phyloP scores from a whole-genome alignment of 805 yeast species.

The Metschnikowia orientalis region DNA sequence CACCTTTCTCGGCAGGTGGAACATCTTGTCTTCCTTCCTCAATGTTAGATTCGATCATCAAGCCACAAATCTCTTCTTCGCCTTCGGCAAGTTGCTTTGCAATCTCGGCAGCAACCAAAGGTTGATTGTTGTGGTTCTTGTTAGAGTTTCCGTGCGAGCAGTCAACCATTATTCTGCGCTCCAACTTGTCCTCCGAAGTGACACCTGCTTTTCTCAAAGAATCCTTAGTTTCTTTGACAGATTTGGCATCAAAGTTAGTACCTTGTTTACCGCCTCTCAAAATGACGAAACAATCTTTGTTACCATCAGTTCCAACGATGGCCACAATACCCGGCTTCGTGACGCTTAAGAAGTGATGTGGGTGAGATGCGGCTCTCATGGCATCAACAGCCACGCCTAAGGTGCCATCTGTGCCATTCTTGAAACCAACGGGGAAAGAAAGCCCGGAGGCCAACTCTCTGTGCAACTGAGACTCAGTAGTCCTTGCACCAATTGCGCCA shows the following conservation, averaged over 20 bases:
- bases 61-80: constrained; percentile 77
- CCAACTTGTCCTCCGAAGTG: constrained; percentile 42
- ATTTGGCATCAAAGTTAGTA: constrained; percentile 82
- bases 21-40: constrained; percentile 88
- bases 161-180: constrained; percentile 78
- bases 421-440: constrained; percentile 98
- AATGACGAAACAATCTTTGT: constrained; percentile 88
- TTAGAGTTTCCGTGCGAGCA: constrained; percentile 97
- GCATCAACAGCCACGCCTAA: constrained; percentile 93
- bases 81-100: constrained; percentile 81
- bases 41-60: constrained; percentile 93
- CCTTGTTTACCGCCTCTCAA: constrained; percentile 94
- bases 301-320: constrained; percentile 93
- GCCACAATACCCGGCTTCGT: constrained; percentile 97
- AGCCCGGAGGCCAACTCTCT: constrained; percentile 96
- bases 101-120: constrained; percentile 78
- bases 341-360: constrained; percentile 96
- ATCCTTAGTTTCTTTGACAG: constrained; percentile 71
- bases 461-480: constrained; percentile 97
- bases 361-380: constrained; percentile 81
- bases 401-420: constrained; percentile 97
- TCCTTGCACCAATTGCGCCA: constrained; percentile 99
- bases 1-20: constrained; percentile 48
- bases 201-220: constrained; percentile 47
- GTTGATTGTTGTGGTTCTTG: constrained; percentile 93